A percentile compares a stretch with the other conserved stretches of the same genome.
These are phyloP conservation scores for Parastagonospora nodorum DNA, from an alignment of 2,329 filamentous ascomycete species.

Conservation along the genomic window DNA sequence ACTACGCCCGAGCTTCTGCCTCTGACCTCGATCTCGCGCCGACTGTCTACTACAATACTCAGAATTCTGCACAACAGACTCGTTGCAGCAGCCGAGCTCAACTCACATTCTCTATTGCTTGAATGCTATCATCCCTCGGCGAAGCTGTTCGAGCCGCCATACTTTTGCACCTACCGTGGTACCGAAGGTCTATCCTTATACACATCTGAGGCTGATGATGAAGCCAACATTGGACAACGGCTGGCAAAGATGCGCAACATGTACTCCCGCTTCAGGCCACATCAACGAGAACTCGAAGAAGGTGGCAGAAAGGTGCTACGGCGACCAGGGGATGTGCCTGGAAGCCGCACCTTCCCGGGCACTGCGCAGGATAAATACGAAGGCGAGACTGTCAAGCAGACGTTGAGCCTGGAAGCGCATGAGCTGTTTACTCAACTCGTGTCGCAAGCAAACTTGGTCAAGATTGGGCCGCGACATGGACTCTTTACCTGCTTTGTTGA, in stretches of 20 bases:
- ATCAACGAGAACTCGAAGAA: conserved; percentile 59
- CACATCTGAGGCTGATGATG: conserved; percentile 38
- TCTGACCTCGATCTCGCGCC: conserved; percentile 63
- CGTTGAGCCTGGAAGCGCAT: conserved; percentile 68
- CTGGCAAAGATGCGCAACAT: conserved; percentile 59
- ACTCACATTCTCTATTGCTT: conserved; percentile 71
- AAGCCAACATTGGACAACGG: conserved; percentile 30
- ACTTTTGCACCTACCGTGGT: conserved; percentile 70
- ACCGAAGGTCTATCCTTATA: conserved; percentile 63
- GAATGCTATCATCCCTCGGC: conserved; percentile 78
- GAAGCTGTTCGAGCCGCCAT: conserved; percentile 69
- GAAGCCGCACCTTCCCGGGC: conserved; percentile 47
- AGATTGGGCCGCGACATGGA: conserved; percentile 64
- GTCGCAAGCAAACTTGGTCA: conserved; percentile 70
- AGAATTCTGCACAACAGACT: conserved; percentile 70
- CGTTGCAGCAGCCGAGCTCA: conserved; percentile 61
- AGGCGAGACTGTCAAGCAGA: conserved; percentile 60
- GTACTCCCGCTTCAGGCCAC: conserved; percentile 74
- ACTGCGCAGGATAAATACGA: conserved; percentile 33
- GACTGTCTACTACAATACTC: conserved; percentile 66
- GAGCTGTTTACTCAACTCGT: conserved; percentile 79
- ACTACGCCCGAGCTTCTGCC: conserved; percentile 54
- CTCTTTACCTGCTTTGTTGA: conserved; percentile 69
- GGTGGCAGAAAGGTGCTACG: conserved; percentile 42
- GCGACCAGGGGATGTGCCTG: conserved; percentile 55